Evolutionary conservation across 148 eudicot genomes (phyloP).

Genomic region (Cornus suecica): DNA sequence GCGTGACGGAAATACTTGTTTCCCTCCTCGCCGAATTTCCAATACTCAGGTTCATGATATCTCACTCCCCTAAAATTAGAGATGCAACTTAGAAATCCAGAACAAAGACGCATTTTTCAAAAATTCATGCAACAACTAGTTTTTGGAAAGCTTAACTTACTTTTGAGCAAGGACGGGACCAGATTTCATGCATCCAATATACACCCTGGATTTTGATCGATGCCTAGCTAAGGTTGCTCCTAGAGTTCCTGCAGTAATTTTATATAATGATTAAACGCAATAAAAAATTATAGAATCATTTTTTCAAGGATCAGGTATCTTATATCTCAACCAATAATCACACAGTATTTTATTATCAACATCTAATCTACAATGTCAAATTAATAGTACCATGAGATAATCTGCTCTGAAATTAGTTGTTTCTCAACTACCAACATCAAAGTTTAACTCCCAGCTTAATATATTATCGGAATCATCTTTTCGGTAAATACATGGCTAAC

Average conservation of each 20-base stretch:
- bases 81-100: constrained; percentile 10
- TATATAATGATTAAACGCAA: neutral
- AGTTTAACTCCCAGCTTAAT: neutral
- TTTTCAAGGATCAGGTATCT: neutral
- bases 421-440: neutral
- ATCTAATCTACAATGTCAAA: neutral
- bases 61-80: constrained; percentile 54
- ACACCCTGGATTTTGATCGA: constrained; percentile 58
- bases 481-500: neutral
- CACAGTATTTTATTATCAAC: neutral
- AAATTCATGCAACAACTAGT: neutral
- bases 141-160: constrained; percentile 27
- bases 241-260: constrained; percentile 49
- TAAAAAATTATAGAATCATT: neutral
- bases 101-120: neutral
- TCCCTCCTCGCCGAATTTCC: constrained; percentile 79
- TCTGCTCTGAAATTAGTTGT: neutral
- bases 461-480: neutral
- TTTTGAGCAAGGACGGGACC: constrained; percentile 80
- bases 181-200: constrained; percentile 87
- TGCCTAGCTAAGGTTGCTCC: constrained; percentile 60
- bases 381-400: neutral
- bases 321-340: neutral
- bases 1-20: constrained; percentile 73
- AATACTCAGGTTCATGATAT: constrained; percentile 69